phyloP scores from a whole-genome alignment of 139 green algal genomes.

The Prasinococcaceae sp. region DNA sequence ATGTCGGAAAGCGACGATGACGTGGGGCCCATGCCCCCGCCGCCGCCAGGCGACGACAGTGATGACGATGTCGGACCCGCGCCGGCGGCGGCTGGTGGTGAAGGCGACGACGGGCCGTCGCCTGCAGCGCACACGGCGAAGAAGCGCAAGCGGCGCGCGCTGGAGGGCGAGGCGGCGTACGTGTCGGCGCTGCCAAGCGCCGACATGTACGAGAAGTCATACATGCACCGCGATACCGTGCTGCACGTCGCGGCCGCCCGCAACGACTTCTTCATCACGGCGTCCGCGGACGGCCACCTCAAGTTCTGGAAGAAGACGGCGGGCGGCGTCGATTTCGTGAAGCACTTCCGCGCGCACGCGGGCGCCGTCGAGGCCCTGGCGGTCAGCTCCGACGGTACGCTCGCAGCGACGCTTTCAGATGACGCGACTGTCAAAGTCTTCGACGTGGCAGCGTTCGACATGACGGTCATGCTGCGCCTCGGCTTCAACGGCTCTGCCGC shows the following conservation, averaged over 20 bases:
- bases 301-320: constrained; percentile 97
- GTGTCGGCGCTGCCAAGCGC: no score
- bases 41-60: no score
- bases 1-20: no score
- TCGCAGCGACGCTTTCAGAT: constrained; percentile 44
- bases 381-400: constrained; percentile 40
- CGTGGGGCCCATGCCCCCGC: no score
- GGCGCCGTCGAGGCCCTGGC: constrained; percentile 46
- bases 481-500: constrained; percentile 56
- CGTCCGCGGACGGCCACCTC: constrained; percentile 47
- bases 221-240: constrained; percentile 94
- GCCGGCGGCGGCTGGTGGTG: no score
- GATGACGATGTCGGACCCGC: no score
- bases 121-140: no score
- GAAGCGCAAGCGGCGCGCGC: no score
- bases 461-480: constrained; percentile 87
- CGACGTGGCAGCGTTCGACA: constrained; percentile 91
- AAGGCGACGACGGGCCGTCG: no score
- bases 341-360: constrained; percentile 75
- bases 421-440: constrained; percentile 78
- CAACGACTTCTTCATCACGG: constrained; percentile 32
- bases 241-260: constrained; percentile 61
- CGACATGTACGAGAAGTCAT: constrained; percentile 95
- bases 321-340: constrained; percentile 75
- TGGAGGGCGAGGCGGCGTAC: no score